A percentile compares a stretch with the other conserved stretches of the same genome.
These are phyloP conservation scores for Tuber aestivum DNA, from an alignment of 495 filamentous ascomycete genomes.

Conservation along the genomic window DNA sequence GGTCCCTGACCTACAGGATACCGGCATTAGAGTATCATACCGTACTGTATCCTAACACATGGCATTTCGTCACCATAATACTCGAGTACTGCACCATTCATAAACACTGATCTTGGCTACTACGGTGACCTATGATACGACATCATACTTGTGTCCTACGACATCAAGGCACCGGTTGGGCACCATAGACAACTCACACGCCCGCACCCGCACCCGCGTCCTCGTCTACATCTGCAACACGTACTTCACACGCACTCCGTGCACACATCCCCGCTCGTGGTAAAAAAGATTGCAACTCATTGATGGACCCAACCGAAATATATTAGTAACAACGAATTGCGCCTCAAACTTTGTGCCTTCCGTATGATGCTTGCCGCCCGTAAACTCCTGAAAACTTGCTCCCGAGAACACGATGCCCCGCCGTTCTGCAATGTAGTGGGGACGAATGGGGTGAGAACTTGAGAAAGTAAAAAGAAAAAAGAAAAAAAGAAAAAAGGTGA, in stretches of 20 bases:
- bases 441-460: neutral
- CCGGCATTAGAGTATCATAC: neutral
- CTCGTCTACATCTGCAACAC: neutral
- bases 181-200: neutral
- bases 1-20: neutral
- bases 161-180: neutral
- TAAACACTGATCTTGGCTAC: neutral
- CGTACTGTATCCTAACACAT: neutral
- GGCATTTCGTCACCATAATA: neutral
- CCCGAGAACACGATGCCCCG: constrained; percentile 1
- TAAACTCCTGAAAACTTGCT: neutral
- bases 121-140: no score
- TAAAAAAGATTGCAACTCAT: neutral
- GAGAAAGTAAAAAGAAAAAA: neutral
- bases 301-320: neutral
- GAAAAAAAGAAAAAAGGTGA: neutral
- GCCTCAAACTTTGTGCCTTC: constrained; percentile 2
- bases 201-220: neutral
- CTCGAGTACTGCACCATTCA: no score
- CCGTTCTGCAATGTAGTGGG: neutral
- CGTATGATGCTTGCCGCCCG: constrained; percentile 3
- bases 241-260: neutral
- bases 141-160: neutral
- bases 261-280: neutral
- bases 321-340: constrained; percentile 3